Base-by-base conservation (phyloP, 2,329 filamentous ascomycete genomes). In the Neospermospora avenae region DNA sequence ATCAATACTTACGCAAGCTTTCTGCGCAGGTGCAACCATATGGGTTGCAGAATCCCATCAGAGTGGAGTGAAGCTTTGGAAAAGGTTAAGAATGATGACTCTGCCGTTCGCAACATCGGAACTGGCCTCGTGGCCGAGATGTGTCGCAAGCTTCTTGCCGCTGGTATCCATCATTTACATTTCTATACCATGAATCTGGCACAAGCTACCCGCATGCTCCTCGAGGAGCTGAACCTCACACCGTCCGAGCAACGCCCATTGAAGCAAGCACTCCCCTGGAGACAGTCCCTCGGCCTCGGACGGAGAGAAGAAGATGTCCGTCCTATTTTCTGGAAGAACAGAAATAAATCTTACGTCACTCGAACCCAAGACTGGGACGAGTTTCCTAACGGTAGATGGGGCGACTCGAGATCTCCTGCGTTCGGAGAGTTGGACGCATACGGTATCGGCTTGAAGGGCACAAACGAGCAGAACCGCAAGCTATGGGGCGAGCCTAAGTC, bases 141-240 rank as follows among this genome's bases (percentile, higher is more conserved):
- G 85, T 99, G 95, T 75, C 86, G 88, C 61, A 91, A 88, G 76
- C 84, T 99, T 62, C 80, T 98, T 59, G 84, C 86, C 61, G 87
- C 86, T 37, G 95, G 93, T 42, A 68, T 97, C 67, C 82, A 86
- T 65, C 92, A 97, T 73, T 77, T 99, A 66, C 95, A 99, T 76
- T 99, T 99, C 77, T 99, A 99, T 79, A 99, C 95, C 62, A 99
- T 99, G 95, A 99, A 99, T 76, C 82, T 99, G 20, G 93, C 92
- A 11, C 91, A 96, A 75, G 90, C 95, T 54, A 97, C 93, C 1
- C 88, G 89, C 69, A 93, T 97, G 88, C 86, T 99, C 24, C 83
- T 99, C 14, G 93, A 98, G 69, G 93, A 97, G 74, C 81, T 99
- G 24, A 81, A 87, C 57, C 85, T 96, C 76, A 83, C 91, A 53